phyloP scores from a whole-genome alignment of 106 monocot species.

The Acanthochlamys bracteata region DNA sequence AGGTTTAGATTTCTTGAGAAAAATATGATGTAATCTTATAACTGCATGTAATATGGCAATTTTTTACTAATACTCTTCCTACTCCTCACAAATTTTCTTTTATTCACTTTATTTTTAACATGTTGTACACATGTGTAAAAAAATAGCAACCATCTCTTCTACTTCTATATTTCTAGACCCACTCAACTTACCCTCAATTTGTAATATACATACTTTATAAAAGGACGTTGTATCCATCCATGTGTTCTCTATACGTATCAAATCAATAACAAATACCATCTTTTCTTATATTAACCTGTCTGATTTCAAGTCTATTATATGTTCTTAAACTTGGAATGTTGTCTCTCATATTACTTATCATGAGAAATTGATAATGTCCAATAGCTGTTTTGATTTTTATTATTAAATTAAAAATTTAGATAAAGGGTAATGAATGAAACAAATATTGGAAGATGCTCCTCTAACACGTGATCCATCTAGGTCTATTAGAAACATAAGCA shows the following conservation, averaged over 20 bases:
- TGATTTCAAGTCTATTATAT: neutral
- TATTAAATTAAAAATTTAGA: too few species aligned
- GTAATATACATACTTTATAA: neutral
- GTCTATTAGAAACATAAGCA: too few species aligned
- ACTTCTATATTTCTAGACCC: neutral
- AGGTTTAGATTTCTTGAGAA: neutral
- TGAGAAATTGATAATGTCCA: too few species aligned
- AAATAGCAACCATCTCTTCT: slow-evolving; percentile 4
- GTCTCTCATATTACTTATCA: neutral
- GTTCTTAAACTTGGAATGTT: too few species aligned
- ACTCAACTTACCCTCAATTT: neutral
- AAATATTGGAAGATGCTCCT: too few species aligned
- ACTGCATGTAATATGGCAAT: neutral
- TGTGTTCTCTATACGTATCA: neutral
- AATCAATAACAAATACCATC: neutral
- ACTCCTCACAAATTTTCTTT: slow-evolving; percentile 1
- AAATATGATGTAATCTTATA: neutral
- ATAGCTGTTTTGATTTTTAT: too few species aligned
- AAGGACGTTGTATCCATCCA: neutral
- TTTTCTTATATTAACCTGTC: neutral
- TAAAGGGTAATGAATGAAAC: too few species aligned
- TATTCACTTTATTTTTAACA: slow-evolving; percentile 1
- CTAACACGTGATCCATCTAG: too few species aligned
- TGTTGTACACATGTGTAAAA: neutral
- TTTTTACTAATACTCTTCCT: neutral